These are phyloP conservation scores for Chaetomium olivaceum DNA, from an alignment of 2,329 filamentous ascomycete species.

Conservation along the genomic window DNA sequence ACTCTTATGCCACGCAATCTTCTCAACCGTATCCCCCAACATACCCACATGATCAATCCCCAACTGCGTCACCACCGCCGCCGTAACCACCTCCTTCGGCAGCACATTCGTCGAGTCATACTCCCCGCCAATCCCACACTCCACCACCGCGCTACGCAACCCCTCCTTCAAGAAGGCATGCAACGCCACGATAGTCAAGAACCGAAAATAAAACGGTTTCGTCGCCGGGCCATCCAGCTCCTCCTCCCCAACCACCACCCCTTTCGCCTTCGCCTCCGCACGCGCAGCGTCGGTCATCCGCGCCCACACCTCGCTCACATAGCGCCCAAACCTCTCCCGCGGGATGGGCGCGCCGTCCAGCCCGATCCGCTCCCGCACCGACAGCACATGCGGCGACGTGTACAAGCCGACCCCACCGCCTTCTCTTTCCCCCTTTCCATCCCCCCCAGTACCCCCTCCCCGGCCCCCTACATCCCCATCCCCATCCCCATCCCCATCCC, in stretches of 20 bases:
- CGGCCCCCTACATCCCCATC: no score
- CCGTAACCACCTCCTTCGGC: constrained; percentile 54
- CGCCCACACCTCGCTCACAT: constrained; percentile 87
- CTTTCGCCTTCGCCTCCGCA: constrained; percentile 23
- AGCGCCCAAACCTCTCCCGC: constrained; percentile 67
- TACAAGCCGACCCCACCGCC: constrained; percentile 71
- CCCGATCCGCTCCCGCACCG: constrained; percentile 80
- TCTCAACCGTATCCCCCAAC: constrained; percentile 62
- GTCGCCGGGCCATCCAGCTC: constrained; percentile 56
- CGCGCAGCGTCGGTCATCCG: constrained; percentile 46
- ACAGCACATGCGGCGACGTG: constrained; percentile 82
- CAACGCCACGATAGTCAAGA: constrained; percentile 83
- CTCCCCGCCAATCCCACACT: constrained; percentile 93
- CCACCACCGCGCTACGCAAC: constrained; percentile 77
- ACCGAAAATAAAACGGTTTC: constrained; percentile 92
- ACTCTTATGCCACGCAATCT: constrained; percentile 73
- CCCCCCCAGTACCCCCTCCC: no score
- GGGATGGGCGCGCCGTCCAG: constrained; percentile 72
- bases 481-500: constrained; percentile 35
- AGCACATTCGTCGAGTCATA: constrained; percentile 92
- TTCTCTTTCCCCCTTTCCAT: no score
- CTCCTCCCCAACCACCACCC: constrained; percentile 42
- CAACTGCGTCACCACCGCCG: constrained; percentile 63
- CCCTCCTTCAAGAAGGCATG: constrained; percentile 73
- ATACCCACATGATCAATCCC: constrained; percentile 67